Base-by-base conservation (phyloP, 306 rosid species). In the Gastrolobium bilobum region DNA sequence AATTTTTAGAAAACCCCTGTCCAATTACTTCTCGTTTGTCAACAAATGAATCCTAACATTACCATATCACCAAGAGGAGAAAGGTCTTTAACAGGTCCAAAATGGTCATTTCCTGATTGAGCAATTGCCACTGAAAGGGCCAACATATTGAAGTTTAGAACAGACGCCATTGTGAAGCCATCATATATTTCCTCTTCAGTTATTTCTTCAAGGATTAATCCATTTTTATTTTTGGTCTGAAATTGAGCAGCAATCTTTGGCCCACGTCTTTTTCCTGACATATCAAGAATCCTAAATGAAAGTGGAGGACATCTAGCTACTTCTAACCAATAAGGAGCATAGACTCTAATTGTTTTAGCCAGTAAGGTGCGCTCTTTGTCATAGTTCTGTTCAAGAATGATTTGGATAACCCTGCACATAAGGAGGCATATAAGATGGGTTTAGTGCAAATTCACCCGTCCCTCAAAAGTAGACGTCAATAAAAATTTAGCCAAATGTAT, bases 1-100 rank as follows among this genome's bases (percentile, higher is more conserved):
- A 34, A 11, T 5, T 50, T 64, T 73, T 44, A 73, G 71, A 76
- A 66, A 76, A 58, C 13, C 11, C 37, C 67, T 50, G 33, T 14
- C 47, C 71, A 59, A 38, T 58, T 60, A 69, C 61, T 13, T 63
- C 39, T 73, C 40, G 57, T 30, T 39, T 46, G 50, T 57, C 30
- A 30, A 74, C 31, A 78, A 42, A 46, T 48, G 46, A 60, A 61
- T 71, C 48, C 66, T 51, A 72, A 67, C 77, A 61, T 69, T 91
- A 95, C 99, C 98, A 91, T 77, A 84, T 93, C 98, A 65, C 96
- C 97, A 33, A 95, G 91, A 53, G 97, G 87, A 70, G 96, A 88
- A 79, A 95, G 97, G 79, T 88, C 94, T 84, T 90, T 77, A 68
- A 82, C 87, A 77, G 98, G 91, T 82, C 96, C 98, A 86, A 90